Evolutionary conservation across 1,284 basidiomycete species (phyloP).

Genomic region (Boletus calvinii): DNA sequence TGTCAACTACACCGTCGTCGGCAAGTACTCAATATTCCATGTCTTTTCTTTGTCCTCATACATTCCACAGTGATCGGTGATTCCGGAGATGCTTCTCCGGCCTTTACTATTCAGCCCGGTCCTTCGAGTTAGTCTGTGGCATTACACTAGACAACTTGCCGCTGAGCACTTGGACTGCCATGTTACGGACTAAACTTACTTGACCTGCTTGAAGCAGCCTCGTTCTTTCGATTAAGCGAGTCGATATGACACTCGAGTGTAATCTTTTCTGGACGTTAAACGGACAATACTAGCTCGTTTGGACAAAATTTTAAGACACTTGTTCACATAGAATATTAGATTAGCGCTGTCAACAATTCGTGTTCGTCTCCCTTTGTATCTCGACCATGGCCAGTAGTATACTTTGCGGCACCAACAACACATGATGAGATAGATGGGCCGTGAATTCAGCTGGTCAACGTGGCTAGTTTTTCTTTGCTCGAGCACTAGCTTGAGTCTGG

Average conservation of each 20-base stretch:
- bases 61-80: slow-evolving; percentile 23
- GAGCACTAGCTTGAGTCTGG: slow-evolving; percentile 36
- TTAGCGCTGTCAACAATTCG: neutral
- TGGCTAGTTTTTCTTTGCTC: slow-evolving; percentile 44
- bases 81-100: slow-evolving; percentile 20
- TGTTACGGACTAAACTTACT: neutral
- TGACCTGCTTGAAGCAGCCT: slow-evolving; percentile 5
- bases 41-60: slow-evolving; percentile 3
- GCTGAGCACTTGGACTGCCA: slow-evolving; percentile 1
- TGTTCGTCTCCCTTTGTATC: too few species aligned
- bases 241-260: slow-evolving; percentile 2
- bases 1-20: slow-evolving; percentile 35
- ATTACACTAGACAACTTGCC: neutral
- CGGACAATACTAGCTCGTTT: slow-evolving; percentile 15
- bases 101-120: slow-evolving; percentile 18
- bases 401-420: neutral
- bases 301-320: neutral
- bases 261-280: slow-evolving; percentile 11
- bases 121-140: neutral
- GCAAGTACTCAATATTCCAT: slow-evolving; percentile 29
- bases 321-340: slow-evolving; percentile 1
- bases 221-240: slow-evolving; percentile 7
- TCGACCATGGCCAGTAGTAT: neutral
- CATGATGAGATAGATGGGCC: neutral
- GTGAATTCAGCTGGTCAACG: too few species aligned